Evolutionary conservation across 768 basidiomycete genomes (phyloP), one percentile per base, ranked within the genome.

Genomic region (Calocera viscosa): DNA sequence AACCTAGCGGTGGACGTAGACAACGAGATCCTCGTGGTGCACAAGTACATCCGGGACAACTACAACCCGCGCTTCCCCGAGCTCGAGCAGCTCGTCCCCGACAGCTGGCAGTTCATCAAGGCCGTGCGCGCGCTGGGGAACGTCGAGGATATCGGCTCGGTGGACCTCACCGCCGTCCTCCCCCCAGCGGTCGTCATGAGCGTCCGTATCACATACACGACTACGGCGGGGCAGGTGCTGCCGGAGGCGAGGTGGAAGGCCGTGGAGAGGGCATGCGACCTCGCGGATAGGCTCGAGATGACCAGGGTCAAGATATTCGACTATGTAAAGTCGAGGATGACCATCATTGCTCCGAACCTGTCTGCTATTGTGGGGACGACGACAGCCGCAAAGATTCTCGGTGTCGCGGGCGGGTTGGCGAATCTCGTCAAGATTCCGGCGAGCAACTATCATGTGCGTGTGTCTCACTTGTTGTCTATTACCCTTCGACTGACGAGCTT

Each of bases 31-130:
- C 81, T 99, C 38, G 82, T 99, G 34, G 94, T 99, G 0, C 92
- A 99, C 79, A 99, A 99, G 90, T 98, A 97, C 81, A 94, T 98
- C 73, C 87, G 96, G 69, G 96, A 99, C 75, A 95, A 97, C 77
- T 99, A 98, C 75, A 85, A 89, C 0, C 83, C 89, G 32, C 90
- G 92, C 69, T 99, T 99, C 76, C 95, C 96, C 30, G 96, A 98
- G 72, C 84, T 99, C 32, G 96, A 98, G 75, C 91, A 96, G 72
- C 84, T 99, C 34, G 90, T 99, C 22, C 84, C 87, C 2, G 94
- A 97, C 71, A 90, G 96, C 8, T 81, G 85, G 63, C 90, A 94
- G 82, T 98, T 91, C 77, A 93, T 95, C 70, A 86, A 87, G 32
- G 88, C 95, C 11, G 95, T 97, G 14, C 86, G 91, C 67, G 86